Percentiles rank a stretch among this genome's conserved stretches.
Evolutionary conservation across 371 early-diverging fungal genomes (phyloP).

Genomic region (Smittium culicis): DNA sequence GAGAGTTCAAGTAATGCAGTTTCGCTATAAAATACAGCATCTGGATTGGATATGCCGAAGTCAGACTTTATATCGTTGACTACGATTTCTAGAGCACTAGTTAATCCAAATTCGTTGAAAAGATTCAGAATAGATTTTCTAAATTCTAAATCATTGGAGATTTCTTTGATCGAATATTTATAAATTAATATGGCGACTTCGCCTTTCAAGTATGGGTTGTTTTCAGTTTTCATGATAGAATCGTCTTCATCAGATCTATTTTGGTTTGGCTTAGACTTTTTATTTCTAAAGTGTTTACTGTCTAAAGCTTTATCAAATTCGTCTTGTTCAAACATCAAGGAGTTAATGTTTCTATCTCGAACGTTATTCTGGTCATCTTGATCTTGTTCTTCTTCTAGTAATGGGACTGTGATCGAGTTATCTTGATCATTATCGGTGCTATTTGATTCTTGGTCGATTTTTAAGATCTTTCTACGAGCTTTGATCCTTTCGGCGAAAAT

Average conservation of each 20-base stretch:
- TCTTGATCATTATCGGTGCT: slow-evolving; percentile 22
- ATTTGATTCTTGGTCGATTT: slow-evolving; percentile 39
- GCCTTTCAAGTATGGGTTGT: slow-evolving; percentile 60
- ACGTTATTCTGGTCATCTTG: not conserved
- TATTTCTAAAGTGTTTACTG: not conserved
- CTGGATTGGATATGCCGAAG: slow-evolving; percentile 17
- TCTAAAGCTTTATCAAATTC: slow-evolving; percentile 6
- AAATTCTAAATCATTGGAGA: slow-evolving; percentile 57
- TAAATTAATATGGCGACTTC: slow-evolving; percentile 67
- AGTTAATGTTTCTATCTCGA: not conserved
- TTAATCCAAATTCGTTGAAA: slow-evolving; percentile 43
- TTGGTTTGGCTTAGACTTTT: not conserved
- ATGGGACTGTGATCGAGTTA: not conserved
- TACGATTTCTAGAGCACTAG: slow-evolving; percentile 25
- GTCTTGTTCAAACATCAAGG: not conserved
- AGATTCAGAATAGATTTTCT: slow-evolving; percentile 56
- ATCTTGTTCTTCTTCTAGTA: not conserved
- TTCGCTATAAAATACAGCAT: not conserved
- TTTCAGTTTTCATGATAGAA: slow-evolving; percentile 25
- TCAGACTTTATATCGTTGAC: not conserved
- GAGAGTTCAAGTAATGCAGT: not conserved
- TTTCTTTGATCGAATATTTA: slow-evolving; percentile 66
- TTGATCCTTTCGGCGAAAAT: slow-evolving; percentile 76
- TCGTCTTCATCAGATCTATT: slow-evolving; percentile 25
- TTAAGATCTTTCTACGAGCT: slow-evolving; percentile 62